These are phyloP conservation scores for Podospora pseudoanserina DNA, from an alignment of 495 filamentous ascomycete genomes.

Conservation along the genomic window DNA sequence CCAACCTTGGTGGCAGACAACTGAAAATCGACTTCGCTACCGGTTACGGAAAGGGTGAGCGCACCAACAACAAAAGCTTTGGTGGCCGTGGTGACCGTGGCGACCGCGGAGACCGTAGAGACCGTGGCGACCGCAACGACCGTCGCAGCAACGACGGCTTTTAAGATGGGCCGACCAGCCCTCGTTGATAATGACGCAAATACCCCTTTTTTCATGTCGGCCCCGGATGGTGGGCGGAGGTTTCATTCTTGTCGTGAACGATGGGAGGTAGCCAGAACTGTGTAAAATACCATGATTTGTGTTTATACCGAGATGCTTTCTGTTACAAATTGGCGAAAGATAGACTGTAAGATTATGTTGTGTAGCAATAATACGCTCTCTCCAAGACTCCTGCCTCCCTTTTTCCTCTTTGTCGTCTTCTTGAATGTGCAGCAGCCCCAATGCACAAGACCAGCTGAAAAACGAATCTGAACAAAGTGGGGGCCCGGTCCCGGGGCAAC, in stretches of 20 bases:
- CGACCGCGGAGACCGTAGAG: background rate
- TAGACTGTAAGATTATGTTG: background rate
- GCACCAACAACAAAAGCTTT: background rate
- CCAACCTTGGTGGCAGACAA: slow-evolving; percentile 60
- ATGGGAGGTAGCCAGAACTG: background rate
- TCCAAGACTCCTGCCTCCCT: background rate
- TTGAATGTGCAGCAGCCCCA: background rate
- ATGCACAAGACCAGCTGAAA: background rate
- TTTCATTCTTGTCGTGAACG: background rate
- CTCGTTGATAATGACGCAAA: background rate
- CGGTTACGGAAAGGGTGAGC: slow-evolving; percentile 9
- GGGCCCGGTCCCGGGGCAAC: too few relatives aligned
- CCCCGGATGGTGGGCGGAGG: background rate
- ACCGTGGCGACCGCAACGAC: background rate
- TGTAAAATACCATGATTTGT: background rate
- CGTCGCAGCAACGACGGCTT: background rate
- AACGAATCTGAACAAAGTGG: background rate
- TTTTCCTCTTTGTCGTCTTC: background rate
- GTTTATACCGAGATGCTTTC: background rate
- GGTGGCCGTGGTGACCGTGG: background rate
- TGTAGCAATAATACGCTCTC: background rate
- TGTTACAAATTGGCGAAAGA: background rate
- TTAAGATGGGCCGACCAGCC: background rate
- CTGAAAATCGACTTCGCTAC: slow-evolving; percentile 63
- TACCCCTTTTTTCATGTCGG: background rate